Base-by-base conservation (phyloP, 75 land plant species). In the Selaginella moellendorffii region DNA sequence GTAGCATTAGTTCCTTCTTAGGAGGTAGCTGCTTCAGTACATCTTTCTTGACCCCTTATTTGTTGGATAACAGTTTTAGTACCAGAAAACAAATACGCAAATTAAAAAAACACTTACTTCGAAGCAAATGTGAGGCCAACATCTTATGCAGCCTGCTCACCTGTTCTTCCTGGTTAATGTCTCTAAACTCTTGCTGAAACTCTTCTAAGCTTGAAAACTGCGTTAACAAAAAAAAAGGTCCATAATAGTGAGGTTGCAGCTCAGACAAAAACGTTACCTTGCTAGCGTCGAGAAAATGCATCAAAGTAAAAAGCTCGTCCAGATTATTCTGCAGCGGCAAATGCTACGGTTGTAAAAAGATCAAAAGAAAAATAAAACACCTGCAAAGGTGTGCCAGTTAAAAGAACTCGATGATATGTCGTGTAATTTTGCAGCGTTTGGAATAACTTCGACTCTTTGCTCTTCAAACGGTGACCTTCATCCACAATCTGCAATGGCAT, bases 341-440 rank as follows among this genome's bases (percentile, higher is more conserved):
- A 12, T 20, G 59, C 18, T 30, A 36, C 9, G 14, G 17, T 12
- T 8, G 59, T 21, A 36, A 14, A 14, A 5, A 36, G 10, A 36
- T 14, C 46, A 14, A 36, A 36, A 14, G 5, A 5, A 36, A 5
- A 5, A 5, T 36, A 14, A 61, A 67, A 18, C 54, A 95, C 99
- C 96, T 89, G 99, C 63, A 95, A 74, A 26, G 99, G 99, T 36
- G 99, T 90, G 59, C 99, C 99, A 56, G 99, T 95, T 29, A 95
- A 65, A 26, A 95, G 87, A 26, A 86, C 86, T 27, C 97, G 85
- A 59, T 90, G 99, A 1, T 53, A 78, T 29, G 82, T 81, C 0
- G 74, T 23, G 59, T 80, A 95, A 52, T 80, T 83, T 59, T 69
- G 81, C 70, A 95, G 68, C 22, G 84, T 80, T 63, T 76, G 73